Evolutionary conservation across 2,329 filamentous ascomycete genomes (phyloP).

Genomic region (Cercospora nicotianae): DNA sequence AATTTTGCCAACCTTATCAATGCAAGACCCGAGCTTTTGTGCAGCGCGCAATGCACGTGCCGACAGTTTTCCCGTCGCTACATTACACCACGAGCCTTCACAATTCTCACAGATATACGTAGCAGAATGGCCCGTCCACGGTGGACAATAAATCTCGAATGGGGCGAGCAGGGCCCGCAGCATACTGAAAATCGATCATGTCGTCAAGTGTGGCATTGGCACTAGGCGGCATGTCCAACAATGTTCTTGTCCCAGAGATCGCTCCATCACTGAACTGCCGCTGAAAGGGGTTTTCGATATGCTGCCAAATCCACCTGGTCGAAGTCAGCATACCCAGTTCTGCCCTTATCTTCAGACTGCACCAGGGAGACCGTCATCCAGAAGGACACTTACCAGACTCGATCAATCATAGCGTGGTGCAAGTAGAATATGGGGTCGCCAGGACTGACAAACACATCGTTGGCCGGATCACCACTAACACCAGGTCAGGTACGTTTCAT

Average conservation of each 20-base stretch:
- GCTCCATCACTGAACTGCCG: not conserved
- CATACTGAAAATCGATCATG: not conserved
- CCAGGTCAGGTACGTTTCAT: no score
- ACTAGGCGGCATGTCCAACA: not conserved
- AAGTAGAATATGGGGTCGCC: no score
- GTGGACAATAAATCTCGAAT: not conserved
- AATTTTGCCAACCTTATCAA: not conserved
- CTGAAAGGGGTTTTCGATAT: not conserved
- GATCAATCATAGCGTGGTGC: no score
- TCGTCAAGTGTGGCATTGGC: not conserved
- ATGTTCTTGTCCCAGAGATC: not conserved
- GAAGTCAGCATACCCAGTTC: not conserved
- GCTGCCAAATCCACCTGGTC: not conserved
- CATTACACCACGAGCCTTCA: not conserved
- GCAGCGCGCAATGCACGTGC: not conserved
- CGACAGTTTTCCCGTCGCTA: not conserved
- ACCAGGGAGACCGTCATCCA: no score
- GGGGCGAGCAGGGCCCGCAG: not conserved
- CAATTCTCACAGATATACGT: not conserved
- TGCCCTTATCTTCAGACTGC: no score
- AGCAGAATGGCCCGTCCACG: not conserved
- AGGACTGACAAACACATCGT: no score
- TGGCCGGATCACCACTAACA: no score
- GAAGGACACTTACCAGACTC: no score
- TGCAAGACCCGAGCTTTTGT: not conserved